Evolutionary conservation across 2,329 filamentous ascomycete species (phyloP).

Genomic region (Mycosphaerella sp.): DNA sequence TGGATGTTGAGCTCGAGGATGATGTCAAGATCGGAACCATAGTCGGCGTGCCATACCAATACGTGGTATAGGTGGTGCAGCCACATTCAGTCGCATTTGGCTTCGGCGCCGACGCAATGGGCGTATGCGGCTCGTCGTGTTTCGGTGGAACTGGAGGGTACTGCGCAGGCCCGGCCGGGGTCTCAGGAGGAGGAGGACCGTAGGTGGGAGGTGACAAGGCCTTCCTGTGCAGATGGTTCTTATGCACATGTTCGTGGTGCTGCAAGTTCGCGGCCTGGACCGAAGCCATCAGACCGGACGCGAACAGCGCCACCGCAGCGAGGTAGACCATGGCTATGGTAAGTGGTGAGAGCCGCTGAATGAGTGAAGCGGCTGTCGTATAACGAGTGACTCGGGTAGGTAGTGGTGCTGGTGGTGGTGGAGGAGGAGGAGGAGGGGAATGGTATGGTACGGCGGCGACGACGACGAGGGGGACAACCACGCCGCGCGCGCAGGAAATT

Average conservation of each 20-base stretch:
- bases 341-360: slow-evolving; percentile 22
- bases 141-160: slow-evolving; percentile 3
- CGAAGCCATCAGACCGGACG: slow-evolving; percentile 16
- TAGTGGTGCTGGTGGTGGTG: neutral
- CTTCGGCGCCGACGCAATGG: slow-evolving; percentile 6
- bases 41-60: slow-evolving; percentile 58
- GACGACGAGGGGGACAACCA: slow-evolving; percentile 3
- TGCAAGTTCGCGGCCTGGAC: slow-evolving; percentile 16
- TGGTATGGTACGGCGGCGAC: neutral
- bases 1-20: slow-evolving; percentile 2
- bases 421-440: neutral
- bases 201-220: slow-evolving; percentile 2
- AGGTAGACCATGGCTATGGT: slow-evolving; percentile 17
- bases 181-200: neutral
- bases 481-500: slow-evolving; percentile 10
- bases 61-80: slow-evolving; percentile 70
- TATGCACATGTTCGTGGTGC: slow-evolving; percentile 15
- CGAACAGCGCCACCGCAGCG: slow-evolving; percentile 16
- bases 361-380: slow-evolving; percentile 23
- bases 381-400: slow-evolving; percentile 16
- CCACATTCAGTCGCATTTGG: slow-evolving; percentile 43
- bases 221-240: slow-evolving; percentile 13
- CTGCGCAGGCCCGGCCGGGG: neutral
- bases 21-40: slow-evolving; percentile 15
- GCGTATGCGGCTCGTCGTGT: neutral